Conservation (phyloP, 345 rosid genomes). For the Rhizophora apiculata region DNA sequence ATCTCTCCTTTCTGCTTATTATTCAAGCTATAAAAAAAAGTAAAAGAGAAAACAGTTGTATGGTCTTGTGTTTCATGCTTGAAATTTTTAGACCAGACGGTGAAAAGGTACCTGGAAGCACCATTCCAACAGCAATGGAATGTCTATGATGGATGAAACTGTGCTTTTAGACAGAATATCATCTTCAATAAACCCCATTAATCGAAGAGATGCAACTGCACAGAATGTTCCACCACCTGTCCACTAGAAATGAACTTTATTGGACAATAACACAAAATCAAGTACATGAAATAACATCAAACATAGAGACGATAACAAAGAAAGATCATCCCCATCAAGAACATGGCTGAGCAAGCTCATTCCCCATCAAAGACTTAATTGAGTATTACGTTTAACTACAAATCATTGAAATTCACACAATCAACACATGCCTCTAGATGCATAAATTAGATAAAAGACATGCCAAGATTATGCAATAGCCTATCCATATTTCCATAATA, state of each 20-base stretch:
- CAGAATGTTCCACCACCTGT: slow-evolving; percentile 96
- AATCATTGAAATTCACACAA: too few species aligned
- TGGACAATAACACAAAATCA: slow-evolving; percentile 31
- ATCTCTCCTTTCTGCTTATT: slow-evolving; percentile 2
- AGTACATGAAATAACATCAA: neutral
- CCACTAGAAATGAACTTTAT: slow-evolving; percentile 43
- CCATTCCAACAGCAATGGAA: slow-evolving; percentile 66
- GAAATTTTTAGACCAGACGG: slow-evolving; percentile 1
- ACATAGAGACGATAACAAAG: neutral
- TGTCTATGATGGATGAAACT: slow-evolving; percentile 41
- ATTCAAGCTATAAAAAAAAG: neutral
- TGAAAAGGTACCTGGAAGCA: slow-evolving; percentile 53
- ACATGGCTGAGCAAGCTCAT: too few species aligned
- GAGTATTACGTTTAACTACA: too few species aligned
- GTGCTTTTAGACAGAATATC: slow-evolving; percentile 45
- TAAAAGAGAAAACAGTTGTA: neutral
- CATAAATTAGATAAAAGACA: neutral
- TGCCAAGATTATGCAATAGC: neutral
- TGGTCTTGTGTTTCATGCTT: neutral
- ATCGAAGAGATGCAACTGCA: slow-evolving; percentile 78
- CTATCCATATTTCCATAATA: neutral
- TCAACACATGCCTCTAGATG: too few species aligned
- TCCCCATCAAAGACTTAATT: too few species aligned
- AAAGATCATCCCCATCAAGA: neutral
- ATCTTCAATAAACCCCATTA: slow-evolving; percentile 79